phyloP scores from a whole-genome alignment of 768 basidiomycete genomes.

The Chalciporus piperatus region DNA sequence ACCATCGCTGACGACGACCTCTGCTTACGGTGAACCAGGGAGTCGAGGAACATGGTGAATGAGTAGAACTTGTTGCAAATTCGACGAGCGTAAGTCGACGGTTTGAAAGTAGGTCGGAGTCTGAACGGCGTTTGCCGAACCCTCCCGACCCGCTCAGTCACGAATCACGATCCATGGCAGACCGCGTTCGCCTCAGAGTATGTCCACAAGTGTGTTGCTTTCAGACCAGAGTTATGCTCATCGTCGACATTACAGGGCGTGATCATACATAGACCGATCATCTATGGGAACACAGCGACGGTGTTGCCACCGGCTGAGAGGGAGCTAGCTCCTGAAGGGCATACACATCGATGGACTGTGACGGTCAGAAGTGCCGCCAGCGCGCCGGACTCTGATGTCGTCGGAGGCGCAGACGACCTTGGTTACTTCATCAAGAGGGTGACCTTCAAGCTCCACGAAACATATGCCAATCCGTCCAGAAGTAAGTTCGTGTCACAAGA shows the following conservation, averaged over 20 bases:
- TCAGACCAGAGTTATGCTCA: neutral
- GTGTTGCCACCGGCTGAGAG: conserved; percentile 75
- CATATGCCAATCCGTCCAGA: conserved; percentile 86
- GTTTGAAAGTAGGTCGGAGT: conserved; percentile 27
- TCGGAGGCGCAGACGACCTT: conserved; percentile 89
- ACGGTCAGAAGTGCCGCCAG: conserved; percentile 89
- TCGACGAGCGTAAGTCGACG: conserved; percentile 16
- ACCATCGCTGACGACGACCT: neutral
- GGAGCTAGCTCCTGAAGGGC: conserved; percentile 57
- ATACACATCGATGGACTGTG: conserved; percentile 96
- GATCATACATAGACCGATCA: conserved; percentile 84
- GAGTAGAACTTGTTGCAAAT: conserved; percentile 14
- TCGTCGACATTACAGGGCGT: conserved; percentile 56
- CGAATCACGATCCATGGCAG: conserved; percentile 43
- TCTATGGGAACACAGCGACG: conserved; percentile 92
- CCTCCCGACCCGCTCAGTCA: conserved; percentile 35
- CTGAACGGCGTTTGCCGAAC: conserved; percentile 39
- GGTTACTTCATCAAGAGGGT: conserved; percentile 93
- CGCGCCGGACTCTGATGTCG: conserved; percentile 64
- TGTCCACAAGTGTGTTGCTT: conserved; percentile 28
- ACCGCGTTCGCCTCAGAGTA: conserved; percentile 80
- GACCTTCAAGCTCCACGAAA: conserved; percentile 96
- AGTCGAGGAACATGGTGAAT: conserved; percentile 48
- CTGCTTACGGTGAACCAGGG: conserved; percentile 65
- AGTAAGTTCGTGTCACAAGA: conserved; percentile 48